Conservation (phyloP, 768 basidiomycete genomes). For the Agaricus sinodeliciosus region DNA sequence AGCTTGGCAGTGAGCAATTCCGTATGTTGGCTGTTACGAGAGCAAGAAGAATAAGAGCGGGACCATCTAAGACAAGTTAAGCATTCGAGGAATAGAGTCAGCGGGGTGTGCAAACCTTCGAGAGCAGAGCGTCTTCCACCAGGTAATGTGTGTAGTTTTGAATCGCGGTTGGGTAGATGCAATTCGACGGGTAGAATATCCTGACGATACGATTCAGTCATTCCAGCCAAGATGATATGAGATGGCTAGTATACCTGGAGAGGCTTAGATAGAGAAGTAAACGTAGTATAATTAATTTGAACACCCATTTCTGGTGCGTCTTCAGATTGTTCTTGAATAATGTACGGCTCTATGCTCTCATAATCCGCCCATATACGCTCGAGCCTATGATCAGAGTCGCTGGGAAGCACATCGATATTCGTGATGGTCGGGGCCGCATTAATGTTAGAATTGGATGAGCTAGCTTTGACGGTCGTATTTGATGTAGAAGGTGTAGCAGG, state of each 20-base stretch:
- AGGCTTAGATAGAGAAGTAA: conserved; percentile 35
- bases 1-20: conserved; percentile 80
- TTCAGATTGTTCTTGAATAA: conserved; percentile 41
- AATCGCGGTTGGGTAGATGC: conserved; percentile 65
- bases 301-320: conserved; percentile 38
- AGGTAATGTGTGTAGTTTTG: conserved; percentile 42
- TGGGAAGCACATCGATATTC: conserved; percentile 2
- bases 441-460: conserved; percentile 25
- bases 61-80: conserved; percentile 57
- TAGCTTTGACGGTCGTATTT: conserved; percentile 27
- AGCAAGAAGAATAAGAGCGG: conserved; percentile 82
- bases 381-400: conserved; percentile 78
- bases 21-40: conserved; percentile 85
- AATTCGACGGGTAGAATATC: conserved; percentile 76
- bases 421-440: conserved; percentile 19
- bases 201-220: conserved; percentile 25
- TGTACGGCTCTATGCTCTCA: conserved; percentile 70
- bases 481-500: conserved; percentile 23
- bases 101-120: conserved; percentile 42
- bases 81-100: background rate
- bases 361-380: conserved; percentile 87
- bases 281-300: conserved; percentile 46
- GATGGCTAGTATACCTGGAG: conserved; percentile 43
- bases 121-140: conserved; percentile 43
- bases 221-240: background rate